Percentiles rank a stretch among this genome's conserved stretches.
These are phyloP conservation scores for Aspergillus ochraceus DNA, from an alignment of 2,329 filamentous ascomycete genomes.

Conservation along the genomic window DNA sequence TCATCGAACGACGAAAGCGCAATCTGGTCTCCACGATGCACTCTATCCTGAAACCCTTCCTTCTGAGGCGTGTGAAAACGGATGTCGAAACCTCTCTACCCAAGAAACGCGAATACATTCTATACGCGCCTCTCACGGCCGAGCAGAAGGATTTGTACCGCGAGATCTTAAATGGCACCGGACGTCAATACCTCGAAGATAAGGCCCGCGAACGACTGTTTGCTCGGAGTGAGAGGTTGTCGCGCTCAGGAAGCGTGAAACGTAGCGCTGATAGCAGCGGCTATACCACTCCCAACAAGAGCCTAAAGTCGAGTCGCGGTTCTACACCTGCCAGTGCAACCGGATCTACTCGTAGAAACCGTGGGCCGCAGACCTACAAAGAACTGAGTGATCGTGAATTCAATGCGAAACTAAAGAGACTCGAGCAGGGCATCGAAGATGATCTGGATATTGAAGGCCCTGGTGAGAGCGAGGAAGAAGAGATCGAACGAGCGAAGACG, in stretches of 20 bases:
- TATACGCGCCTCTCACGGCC: conserved; percentile 87
- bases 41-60: conserved; percentile 84
- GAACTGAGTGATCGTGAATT: conserved; percentile 82
- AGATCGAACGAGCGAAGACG: conserved; percentile 64
- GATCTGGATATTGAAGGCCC: conserved; percentile 49
- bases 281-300: conserved; percentile 62
- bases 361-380: conserved; percentile 58
- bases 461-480: conserved; percentile 55
- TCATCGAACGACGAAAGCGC: conserved; percentile 75
- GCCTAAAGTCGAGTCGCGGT: conserved; percentile 69
- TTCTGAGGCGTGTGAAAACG: conserved; percentile 84
- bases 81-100: conserved; percentile 91
- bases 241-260: conserved; percentile 54
- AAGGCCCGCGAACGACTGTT: conserved; percentile 52
- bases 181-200: conserved; percentile 49
- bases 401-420: conserved; percentile 63
- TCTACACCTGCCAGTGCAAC: conserved; percentile 67
- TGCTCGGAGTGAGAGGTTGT: conserved; percentile 34
- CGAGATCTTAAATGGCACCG: conserved; percentile 77
- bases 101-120: conserved; percentile 92
- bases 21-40: conserved; percentile 86
- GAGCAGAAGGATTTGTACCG: conserved; percentile 92
- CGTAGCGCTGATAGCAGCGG: conserved; percentile 54
- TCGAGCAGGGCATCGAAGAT: conserved; percentile 58
- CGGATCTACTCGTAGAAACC: conserved; percentile 53